A percentile compares a stretch with the other conserved stretches of the same genome.
phyloP scores from a whole-genome alignment of 2,329 filamentous ascomycete species.

The Pseudogymnoascus sp. region DNA sequence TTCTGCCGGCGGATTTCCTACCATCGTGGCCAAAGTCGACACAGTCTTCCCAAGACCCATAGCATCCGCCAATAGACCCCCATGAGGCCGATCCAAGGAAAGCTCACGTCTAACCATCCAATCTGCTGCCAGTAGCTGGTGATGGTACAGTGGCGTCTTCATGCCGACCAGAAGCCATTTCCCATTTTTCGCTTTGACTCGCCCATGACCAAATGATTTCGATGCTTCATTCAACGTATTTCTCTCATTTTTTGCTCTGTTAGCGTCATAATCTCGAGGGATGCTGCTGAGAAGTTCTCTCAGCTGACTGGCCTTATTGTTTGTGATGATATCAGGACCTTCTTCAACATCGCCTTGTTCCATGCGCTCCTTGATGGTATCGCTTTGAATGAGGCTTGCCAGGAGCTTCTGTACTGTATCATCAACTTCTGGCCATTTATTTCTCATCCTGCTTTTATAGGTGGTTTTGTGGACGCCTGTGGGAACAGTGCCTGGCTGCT shows the following conservation, averaged over 20 bases:
- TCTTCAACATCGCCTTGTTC: slow-evolving; percentile 9
- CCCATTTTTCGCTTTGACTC: slow-evolving; percentile 28
- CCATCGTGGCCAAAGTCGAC: slow-evolving; percentile 35
- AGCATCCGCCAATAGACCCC: slow-evolving; percentile 54
- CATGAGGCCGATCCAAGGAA: slow-evolving; percentile 31
- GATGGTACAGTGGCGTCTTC: slow-evolving; percentile 37
- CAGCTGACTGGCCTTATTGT: slow-evolving; percentile 22
- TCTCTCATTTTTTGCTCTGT: slow-evolving; percentile 29
- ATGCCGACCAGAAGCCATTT: slow-evolving; percentile 43
- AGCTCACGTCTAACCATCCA: slow-evolving; percentile 52
- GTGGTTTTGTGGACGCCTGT: background rate
- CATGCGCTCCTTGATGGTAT: slow-evolving; percentile 11
- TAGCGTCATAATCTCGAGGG: slow-evolving; percentile 16
- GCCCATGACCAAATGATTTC: slow-evolving; percentile 35
- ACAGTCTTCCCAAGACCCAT: slow-evolving; percentile 63
- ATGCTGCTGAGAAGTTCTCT: slow-evolving; percentile 23
- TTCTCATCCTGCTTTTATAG: background rate
- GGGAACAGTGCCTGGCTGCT: background rate
- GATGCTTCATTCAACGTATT: slow-evolving; percentile 32
- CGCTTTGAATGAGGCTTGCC: slow-evolving; percentile 17
- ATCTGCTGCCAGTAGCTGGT: slow-evolving; percentile 45
- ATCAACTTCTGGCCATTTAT: slow-evolving; percentile 12
- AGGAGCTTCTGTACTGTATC: slow-evolving; percentile 19
- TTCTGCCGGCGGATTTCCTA: slow-evolving; percentile 33
- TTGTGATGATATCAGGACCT: slow-evolving; percentile 19